Evolutionary conservation across 805 yeast genomes (phyloP), one percentile per base, ranked within the genome.

Genomic region (Teunomyces cretensis): DNA sequence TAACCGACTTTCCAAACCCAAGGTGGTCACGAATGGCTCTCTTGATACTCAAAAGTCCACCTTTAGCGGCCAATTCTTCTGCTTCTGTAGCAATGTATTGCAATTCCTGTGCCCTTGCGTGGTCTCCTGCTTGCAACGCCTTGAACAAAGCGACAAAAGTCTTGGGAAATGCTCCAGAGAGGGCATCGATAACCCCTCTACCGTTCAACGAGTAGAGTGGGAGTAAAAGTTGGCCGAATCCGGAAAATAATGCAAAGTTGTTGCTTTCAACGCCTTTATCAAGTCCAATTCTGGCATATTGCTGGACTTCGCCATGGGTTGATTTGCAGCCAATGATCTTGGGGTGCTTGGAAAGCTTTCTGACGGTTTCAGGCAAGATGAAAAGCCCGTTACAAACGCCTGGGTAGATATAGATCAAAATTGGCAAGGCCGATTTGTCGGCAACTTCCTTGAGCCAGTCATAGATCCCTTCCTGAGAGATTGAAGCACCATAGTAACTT

Each of bases 91-190:
- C 72, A 26, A 62, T 50, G 43, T 61, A 57, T 57, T 78, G 83
- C 35, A 76, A 53, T 39, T 59, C 54, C 48, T 60, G 65, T 12
- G 81, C 82, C 47, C 62, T 70, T 37, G 60, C 64, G 32, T 55
- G 45, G 42, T 75, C 66, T 26, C 79, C 80, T 9, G 56, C 59
- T 33, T 66, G 62, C 46, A 53, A 64, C 13, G 74, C 62, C 35
- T 68, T 60, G 51, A 61, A 74, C 32, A 79, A 55, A 41, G 64
- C 64, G 41, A 74, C 76, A 35, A 70, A 70, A 5, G 73, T 60
- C 60, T 75, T 74, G 47, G 83, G 83, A 62, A 68, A 76, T 3
- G 78, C 78, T 30, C 79, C 80, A 33, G 76, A 65, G 27, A 78
- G 61, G 6, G 80, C 83, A 55, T 78, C 82, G 46, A 79, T 72